phyloP scores from a whole-genome alignment of 2,329 filamentous ascomycete genomes.

The Penicillium sp. region DNA sequence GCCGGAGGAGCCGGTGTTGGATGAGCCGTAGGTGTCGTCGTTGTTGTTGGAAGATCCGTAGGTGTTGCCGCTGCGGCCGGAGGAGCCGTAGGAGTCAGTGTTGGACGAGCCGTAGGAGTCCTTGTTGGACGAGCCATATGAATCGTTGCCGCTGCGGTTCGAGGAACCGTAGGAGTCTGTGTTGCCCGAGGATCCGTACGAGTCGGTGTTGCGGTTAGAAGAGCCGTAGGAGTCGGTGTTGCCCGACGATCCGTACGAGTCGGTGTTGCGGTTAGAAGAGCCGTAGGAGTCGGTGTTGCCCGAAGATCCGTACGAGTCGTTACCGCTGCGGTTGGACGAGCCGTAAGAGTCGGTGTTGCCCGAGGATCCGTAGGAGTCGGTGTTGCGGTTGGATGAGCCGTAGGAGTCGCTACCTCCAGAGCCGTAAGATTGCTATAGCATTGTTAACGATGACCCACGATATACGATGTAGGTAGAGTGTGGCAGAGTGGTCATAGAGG shows the following conservation, averaged over 20 bases:
- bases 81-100: neutral
- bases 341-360: neutral
- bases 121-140: neutral
- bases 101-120: conserved; percentile 3
- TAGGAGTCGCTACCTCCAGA: conserved; percentile 6
- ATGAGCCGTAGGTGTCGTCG: neutral
- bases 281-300: neutral
- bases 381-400: neutral
- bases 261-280: neutral
- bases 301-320: neutral
- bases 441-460: neutral
- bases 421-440: conserved; percentile 2
- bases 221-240: conserved; percentile 1
- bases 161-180: neutral
- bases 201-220: neutral
- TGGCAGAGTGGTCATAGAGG: too few species aligned
- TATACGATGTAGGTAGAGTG: too few species aligned
- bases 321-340: neutral
- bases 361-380: neutral
- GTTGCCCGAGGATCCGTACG: neutral
- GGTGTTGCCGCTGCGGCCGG: neutral
- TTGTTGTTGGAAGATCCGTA: conserved; percentile 5
- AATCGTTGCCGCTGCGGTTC: neutral
- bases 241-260: neutral
- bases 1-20: neutral